Evolutionary conservation across 2,329 filamentous ascomycete species (phyloP), one percentile per base, ranked within the genome.

Genomic region (Cercospora sp.): DNA sequence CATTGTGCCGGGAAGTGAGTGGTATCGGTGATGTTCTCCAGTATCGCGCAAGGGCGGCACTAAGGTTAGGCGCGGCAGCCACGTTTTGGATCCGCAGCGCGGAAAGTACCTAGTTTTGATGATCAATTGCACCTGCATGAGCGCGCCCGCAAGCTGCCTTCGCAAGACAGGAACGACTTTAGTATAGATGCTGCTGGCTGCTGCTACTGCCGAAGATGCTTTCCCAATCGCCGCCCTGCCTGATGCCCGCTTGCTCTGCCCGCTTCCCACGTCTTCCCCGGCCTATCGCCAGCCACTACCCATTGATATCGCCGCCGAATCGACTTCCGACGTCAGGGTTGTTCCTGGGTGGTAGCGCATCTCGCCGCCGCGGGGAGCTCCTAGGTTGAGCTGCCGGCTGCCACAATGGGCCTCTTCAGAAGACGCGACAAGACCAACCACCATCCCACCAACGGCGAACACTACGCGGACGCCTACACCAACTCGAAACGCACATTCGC

Each of bases 341-440:
- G 53, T 58, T 18, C 53, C 53, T 57, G 53, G 53, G 53, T 31
- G 59, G 36, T 61, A 18, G 59, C 61, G 61, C 61, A 55, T 64
- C 48, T 64, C 62, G 62, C 62, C 62, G 59, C 23, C 59, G 62
- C 62, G 62, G 62, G 62, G 62, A 64, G 62, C 62, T 64, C 62
- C 62, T 64, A 64, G 28, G 36, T 26, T 23, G 33, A 57, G 28
- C 66, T 31, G 53, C 53, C 53, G 53, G 53, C 61, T n/a, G 40
- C 48, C 20, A 65, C 40, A 67, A 86, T 86, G 84, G 83, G 84
- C 74, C 78, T 86, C 69, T 86, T 87, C 79, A 82, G 80, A 67
- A 81, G 83, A 75, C 85, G 84, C 74, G 79, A 76, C 76, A 81
- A 77, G 72, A 82, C 55, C 62, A 72, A 68, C 53, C 68, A 45